Percentiles rank a stretch among this genome's conserved stretches.
phyloP scores from a whole-genome alignment of 2,329 filamentous ascomycete species.

The Parastagonospora avenae region DNA sequence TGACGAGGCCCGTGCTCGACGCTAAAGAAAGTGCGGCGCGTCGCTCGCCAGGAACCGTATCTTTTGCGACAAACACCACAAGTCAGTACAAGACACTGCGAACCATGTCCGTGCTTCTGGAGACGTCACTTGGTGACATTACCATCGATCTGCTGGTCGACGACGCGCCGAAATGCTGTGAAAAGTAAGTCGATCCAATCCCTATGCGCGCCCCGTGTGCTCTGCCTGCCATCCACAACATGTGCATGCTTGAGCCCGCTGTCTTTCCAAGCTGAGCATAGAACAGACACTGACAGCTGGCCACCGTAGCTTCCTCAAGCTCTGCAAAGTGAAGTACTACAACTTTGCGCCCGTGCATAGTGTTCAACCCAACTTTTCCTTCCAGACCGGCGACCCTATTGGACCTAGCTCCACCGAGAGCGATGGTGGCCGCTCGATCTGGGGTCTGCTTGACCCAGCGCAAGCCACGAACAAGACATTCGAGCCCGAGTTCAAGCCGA shows the following conservation, averaged over 20 bases:
- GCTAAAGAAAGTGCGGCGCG: conserved; percentile 5
- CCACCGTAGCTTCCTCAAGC: conserved; percentile 82
- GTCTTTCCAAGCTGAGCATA: conserved; percentile 58
- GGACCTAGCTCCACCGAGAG: conserved; percentile 83
- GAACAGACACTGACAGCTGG: conserved; percentile 57
- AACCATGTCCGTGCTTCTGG: conserved; percentile 87
- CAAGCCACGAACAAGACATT: conserved; percentile 74
- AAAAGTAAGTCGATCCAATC: conserved; percentile 72
- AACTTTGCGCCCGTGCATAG: conserved; percentile 94
- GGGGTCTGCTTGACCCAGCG: conserved; percentile 74
- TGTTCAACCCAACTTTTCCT: conserved; percentile 93
- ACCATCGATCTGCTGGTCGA: conserved; percentile 92
- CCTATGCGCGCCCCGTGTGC: conserved; percentile 14
- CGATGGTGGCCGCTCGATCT: conserved; percentile 92
- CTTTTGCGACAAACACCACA: conserved; percentile 27
- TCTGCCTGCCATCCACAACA: conserved; percentile 22
- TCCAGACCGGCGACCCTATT: conserved; percentile 93
- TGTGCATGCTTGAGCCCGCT: conserved; percentile 26
- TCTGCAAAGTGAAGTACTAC: conserved; percentile 99
- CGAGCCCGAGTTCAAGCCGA: conserved; percentile 80
- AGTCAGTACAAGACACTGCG: conserved; percentile 14
- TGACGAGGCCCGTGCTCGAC: not conserved
- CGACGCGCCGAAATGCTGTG: conserved; percentile 87
- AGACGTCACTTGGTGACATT: conserved; percentile 91
- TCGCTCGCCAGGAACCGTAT: conserved; percentile 4